phyloP scores from a whole-genome alignment of 2,329 filamentous ascomycete species.

The Fusarium sp. region DNA sequence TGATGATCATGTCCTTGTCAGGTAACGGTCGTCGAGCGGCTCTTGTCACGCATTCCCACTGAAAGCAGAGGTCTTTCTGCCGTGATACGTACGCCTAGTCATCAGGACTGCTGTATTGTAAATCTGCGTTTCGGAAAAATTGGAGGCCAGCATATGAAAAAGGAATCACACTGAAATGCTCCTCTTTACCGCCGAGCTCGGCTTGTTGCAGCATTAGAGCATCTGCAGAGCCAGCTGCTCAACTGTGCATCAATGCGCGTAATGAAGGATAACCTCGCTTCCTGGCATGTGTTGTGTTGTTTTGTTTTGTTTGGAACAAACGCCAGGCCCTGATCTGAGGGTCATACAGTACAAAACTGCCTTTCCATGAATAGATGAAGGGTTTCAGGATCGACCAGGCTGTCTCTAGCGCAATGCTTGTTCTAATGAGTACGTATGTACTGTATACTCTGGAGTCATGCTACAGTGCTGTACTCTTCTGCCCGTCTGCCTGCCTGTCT shows the following conservation, averaged over 20 bases:
- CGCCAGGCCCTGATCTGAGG: slow-evolving; percentile 34
- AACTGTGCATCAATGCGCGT: slow-evolving; percentile 31
- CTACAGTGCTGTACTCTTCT: neutral
- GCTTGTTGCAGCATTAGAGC: slow-evolving; percentile 14
- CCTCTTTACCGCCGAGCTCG: slow-evolving; percentile 33
- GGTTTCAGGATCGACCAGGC: slow-evolving; percentile 30
- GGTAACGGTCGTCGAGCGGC: slow-evolving; percentile 31
- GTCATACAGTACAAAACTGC: neutral
- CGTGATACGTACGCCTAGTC: slow-evolving; percentile 28
- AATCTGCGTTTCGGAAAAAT: neutral
- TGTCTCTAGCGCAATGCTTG: slow-evolving; percentile 14
- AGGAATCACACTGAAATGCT: slow-evolving; percentile 12
- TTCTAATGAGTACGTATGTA: neutral
- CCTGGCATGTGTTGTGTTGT: neutral
- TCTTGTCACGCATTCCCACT: slow-evolving; percentile 25
- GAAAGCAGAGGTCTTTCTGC: slow-evolving; percentile 9
- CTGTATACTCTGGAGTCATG: neutral
- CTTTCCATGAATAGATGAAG: slow-evolving; percentile 21
- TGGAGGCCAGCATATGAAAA: neutral
- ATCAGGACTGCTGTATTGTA: neutral
- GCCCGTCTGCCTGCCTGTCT: neutral
- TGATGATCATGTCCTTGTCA: slow-evolving; percentile 26
- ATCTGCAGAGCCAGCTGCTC: neutral
- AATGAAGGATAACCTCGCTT: slow-evolving; percentile 17
- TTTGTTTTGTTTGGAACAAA: slow-evolving; percentile 14